Base-by-base conservation (phyloP, 208 protist genomes). In the Crithidia brevicula region DNA sequence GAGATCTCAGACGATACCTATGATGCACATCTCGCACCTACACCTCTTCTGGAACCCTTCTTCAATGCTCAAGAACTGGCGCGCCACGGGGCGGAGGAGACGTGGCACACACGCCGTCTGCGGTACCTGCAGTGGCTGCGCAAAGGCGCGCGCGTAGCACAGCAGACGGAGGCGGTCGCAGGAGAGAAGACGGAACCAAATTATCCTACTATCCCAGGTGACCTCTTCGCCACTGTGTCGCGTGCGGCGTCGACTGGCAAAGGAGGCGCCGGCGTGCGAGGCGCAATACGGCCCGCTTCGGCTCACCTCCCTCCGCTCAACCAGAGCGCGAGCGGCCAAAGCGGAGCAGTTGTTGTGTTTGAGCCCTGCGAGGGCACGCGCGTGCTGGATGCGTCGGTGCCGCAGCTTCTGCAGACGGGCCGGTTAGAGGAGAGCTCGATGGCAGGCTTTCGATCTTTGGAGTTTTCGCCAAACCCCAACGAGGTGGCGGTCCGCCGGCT, bases 81-180 rank as follows among this genome's bases (percentile, higher is more conserved):
- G n/a, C 40, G n/a, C 15, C 23, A 49, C 8, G 60, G 50, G 9
- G 23, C 53, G 1, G 69, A 43, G 34, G 69, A 68, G n/a, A 52
- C 61, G 22, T 75, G 69, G 69, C 36, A 68, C 5, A 40, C 65
- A 30, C 69, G 69, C 6, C 34, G 36, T 30, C 49, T 51, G 22
- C 69, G 69, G 20, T 69, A 75, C 46, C 18, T 69, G 42, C 61
- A 69, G 45, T 68, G 69, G 60, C 61, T 69, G 16, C 52, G 61
- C 20, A 67, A 69, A 25, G 69, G 36, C 11, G 61, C 61, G 4
- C n/a, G 20, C 23, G 33, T 20, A 6, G 31, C 58, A 4, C 50
- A 50, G 30, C 13, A 50, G 40, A 40, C 50, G 25, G 30, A 62
- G 28, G 43, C 23, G 58, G 46, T 18, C 28, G 58, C 5, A 20